A percentile compares a stretch with the other conserved stretches of the same genome.
Evolutionary conservation across 2,329 filamentous ascomycete genomes (phyloP).

Genomic region (Zopfia rhizophila): DNA sequence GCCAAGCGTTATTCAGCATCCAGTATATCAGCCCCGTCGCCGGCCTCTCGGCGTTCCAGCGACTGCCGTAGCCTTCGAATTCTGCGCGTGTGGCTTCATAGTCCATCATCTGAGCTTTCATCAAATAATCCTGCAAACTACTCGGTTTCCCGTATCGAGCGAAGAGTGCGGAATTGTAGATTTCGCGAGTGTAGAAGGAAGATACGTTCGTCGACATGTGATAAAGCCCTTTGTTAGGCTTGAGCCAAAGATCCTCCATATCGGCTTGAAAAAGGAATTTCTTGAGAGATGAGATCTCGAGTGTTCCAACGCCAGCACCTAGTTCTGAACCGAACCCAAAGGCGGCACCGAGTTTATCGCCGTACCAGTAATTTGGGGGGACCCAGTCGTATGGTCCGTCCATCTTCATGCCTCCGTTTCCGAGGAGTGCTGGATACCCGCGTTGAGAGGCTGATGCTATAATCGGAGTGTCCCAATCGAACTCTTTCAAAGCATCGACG

Average conservation of each 20-base stretch:
- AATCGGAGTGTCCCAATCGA: conserved; percentile 68
- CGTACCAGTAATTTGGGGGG: conserved; percentile 72
- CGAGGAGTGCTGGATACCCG: conserved; percentile 63
- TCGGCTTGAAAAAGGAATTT: conserved; percentile 65
- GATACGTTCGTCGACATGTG: conserved; percentile 70
- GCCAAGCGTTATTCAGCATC: conserved; percentile 75
- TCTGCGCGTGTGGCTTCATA: conserved; percentile 71
- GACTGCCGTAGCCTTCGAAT: conserved; percentile 66
- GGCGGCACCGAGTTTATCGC: conserved; percentile 64
- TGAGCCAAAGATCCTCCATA: conserved; percentile 66
- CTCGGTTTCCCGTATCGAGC: conserved; percentile 63
- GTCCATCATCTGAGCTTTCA: conserved; percentile 70
- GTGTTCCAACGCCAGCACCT: conserved; percentile 70
- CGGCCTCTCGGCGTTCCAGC: conserved; percentile 62
- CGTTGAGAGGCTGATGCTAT: conserved; percentile 67
- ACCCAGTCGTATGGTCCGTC: conserved; percentile 74
- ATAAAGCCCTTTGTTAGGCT: conserved; percentile 63
- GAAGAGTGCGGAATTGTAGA: conserved; percentile 68
- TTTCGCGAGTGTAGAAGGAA: conserved; percentile 64
- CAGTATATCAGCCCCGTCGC: conserved; percentile 73
- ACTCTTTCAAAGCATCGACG: conserved; percentile 59
- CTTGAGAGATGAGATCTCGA: conserved; percentile 64
- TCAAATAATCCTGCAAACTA: conserved; percentile 67
- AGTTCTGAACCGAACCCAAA: conserved; percentile 73
- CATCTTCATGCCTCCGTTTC: conserved; percentile 72